Evolutionary conservation across 2,329 filamentous ascomycete genomes (phyloP).

Genomic region (Alternaria longipes): DNA sequence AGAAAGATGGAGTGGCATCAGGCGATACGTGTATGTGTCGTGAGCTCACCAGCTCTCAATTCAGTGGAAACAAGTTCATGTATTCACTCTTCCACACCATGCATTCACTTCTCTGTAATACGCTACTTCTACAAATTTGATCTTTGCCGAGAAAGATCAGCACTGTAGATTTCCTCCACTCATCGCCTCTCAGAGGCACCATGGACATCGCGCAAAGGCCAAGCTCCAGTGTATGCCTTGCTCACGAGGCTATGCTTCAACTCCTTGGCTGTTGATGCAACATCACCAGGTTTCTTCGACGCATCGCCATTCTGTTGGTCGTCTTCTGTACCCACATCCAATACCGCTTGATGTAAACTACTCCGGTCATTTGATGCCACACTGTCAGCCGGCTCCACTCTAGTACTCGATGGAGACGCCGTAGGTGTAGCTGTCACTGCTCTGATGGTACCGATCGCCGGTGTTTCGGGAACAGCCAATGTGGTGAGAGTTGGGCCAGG

Average conservation of each 20-base stretch:
- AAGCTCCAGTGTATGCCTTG: conserved; percentile 4
- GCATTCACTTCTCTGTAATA: background rate
- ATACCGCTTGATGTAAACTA: conserved; percentile 6
- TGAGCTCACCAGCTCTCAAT: background rate
- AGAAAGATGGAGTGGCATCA: background rate
- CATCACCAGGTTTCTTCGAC: background rate
- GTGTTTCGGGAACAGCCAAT: background rate
- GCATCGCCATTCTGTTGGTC: background rate
- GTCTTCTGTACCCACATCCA: background rate
- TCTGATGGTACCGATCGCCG: background rate
- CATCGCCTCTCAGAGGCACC: background rate
- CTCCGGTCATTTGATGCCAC: background rate
- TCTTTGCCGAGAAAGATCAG: background rate
- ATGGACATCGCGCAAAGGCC: background rate
- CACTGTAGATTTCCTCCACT: background rate
- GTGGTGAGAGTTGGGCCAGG: conserved; percentile 5
- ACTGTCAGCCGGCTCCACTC: background rate
- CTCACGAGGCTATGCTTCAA: background rate
- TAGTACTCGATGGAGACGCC: background rate
- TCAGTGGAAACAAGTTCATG: background rate
- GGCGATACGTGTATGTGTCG: no score
- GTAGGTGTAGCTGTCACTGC: background rate
- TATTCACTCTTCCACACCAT: background rate
- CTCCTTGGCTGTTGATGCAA: background rate
- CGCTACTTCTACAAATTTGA: background rate